phyloP scores from a whole-genome alignment of 495 filamentous ascomycete species.

The Aspergillus ellipticus region DNA sequence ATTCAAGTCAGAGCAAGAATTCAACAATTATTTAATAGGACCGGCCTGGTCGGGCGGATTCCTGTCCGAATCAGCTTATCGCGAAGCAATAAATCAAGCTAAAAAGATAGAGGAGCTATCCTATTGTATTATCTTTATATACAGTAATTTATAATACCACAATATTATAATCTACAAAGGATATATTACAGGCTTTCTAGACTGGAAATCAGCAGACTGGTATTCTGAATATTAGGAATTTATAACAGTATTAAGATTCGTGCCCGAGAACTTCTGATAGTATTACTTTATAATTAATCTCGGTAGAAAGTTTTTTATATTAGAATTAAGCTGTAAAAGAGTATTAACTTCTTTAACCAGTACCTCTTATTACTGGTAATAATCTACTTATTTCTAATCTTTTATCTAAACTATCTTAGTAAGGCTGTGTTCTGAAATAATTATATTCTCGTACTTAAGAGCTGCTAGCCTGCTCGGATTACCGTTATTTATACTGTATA shows the following conservation, averaged over 20 bases:
- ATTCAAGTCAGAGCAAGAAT: too few relatives aligned
- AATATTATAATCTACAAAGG: conserved; percentile 46
- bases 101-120: neutral
- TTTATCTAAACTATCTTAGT: too few relatives aligned
- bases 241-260: conserved; percentile 25
- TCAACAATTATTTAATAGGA: conserved; percentile 17
- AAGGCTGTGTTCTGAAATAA: too few relatives aligned
- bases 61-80: too few relatives aligned
- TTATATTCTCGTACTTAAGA: too few relatives aligned
- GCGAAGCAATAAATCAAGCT: conserved; percentile 9
- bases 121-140: conserved; percentile 37
- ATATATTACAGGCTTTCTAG: conserved; percentile 47
- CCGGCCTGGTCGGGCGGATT: conserved; percentile 17
- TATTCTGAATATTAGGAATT: conserved; percentile 55
- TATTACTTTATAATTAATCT: conserved; percentile 18
- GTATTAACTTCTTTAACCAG: conserved; percentile 22
- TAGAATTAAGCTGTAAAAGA: conserved; percentile 18
- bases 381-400: too few relatives aligned
- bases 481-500: too few relatives aligned
- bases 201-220: conserved; percentile 53
- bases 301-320: conserved; percentile 14
- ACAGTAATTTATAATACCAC: conserved; percentile 46
- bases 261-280: conserved; percentile 19
- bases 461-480: too few relatives aligned
- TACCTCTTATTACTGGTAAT: conserved; percentile 23